Evolutionary conservation across 305 asterid genomes (phyloP).

Genomic region (Salvia sclarea): DNA sequence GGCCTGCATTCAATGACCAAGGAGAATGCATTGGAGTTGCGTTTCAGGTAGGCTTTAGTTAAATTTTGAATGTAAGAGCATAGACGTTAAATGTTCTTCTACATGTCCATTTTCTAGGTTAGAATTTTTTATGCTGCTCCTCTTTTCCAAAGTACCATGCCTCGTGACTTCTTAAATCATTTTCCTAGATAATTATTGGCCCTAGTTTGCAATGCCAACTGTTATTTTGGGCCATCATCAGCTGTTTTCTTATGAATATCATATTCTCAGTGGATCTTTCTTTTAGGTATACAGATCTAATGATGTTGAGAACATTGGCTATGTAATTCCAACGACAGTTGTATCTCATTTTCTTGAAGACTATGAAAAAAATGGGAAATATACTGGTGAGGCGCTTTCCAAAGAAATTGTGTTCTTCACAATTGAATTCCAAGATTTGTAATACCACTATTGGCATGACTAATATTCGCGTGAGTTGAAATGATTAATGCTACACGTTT

Average conservation of each 20-base stretch:
- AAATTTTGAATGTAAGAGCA: not conserved
- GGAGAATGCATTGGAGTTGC: constrained; percentile 99
- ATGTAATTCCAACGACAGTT: constrained; percentile 91
- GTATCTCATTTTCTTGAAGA: constrained; percentile 98
- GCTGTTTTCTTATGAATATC: constrained; percentile 18
- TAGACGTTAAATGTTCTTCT: not conserved
- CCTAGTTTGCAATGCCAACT: constrained; percentile 23
- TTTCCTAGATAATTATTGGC: constrained; percentile 4
- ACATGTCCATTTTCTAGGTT: constrained; percentile 23
- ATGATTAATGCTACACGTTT: not conserved
- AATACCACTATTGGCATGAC: too few species aligned
- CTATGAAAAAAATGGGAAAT: constrained; percentile 81
- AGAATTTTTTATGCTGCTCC: constrained; percentile 15
- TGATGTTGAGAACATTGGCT: constrained; percentile 93
- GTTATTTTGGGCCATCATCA: constrained; percentile 22
- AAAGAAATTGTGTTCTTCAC: constrained; percentile 15
- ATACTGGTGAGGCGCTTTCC: constrained; percentile 66
- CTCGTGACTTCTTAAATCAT: constrained; percentile 12
- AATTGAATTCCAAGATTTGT: constrained; percentile 18
- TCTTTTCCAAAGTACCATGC: constrained; percentile 2
- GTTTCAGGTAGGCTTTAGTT: constrained; percentile 68
- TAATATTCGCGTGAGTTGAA: not conserved
- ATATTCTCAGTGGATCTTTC: constrained; percentile 51
- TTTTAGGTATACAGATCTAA: constrained; percentile 98
- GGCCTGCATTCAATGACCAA: constrained; percentile 95